Percentiles rank a stretch among this genome's conserved stretches.
Evolutionary conservation across 1,284 basidiomycete species (phyloP).

Genomic region (Ceratobasidium sp.): DNA sequence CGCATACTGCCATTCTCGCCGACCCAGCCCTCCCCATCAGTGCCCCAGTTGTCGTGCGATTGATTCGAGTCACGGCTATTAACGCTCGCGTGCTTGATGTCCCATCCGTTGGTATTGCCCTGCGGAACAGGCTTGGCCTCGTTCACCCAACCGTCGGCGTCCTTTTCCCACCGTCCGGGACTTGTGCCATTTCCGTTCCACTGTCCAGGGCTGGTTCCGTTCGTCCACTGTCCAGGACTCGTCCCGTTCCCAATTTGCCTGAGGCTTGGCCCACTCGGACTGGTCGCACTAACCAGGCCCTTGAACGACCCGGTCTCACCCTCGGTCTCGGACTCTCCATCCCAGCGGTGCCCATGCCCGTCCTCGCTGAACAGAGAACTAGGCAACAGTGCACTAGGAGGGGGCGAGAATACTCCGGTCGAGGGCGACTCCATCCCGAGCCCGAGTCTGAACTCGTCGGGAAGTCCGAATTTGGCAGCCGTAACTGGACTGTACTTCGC

Average conservation of each 20-base stretch:
- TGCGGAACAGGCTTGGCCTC: slow-evolving; percentile 10
- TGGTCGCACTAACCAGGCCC: too few species aligned
- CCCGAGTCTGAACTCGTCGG: background rate
- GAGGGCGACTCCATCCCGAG: slow-evolving; percentile 28
- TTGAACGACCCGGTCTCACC: background rate
- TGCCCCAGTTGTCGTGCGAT: background rate
- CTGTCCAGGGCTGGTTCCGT: slow-evolving; percentile 21
- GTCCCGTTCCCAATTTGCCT: slow-evolving; percentile 19
- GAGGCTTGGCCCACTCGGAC: slow-evolving; percentile 7
- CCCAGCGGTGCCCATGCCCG: slow-evolving; percentile 22
- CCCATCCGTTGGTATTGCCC: slow-evolving; percentile 14
- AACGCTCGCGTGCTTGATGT: background rate
- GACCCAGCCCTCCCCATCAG: slow-evolving; percentile 8
- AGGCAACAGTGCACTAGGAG: slow-evolving; percentile 18
- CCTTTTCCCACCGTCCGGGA: slow-evolving; percentile 36
- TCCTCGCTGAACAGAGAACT: slow-evolving; percentile 36
- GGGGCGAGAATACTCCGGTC: slow-evolving; percentile 15
- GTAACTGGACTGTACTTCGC: slow-evolving; percentile 11
- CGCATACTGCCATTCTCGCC: slow-evolving; percentile 4
- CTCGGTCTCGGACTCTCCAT: slow-evolving; percentile 12
- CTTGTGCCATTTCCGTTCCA: slow-evolving; percentile 24
- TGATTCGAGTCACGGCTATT: background rate
- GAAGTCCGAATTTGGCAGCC: background rate
- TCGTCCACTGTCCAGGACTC: slow-evolving; percentile 18
- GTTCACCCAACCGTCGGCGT: slow-evolving; percentile 34